Evolutionary conservation across 2,329 filamentous ascomycete species (phyloP).

Genomic region (Passalora sequoiae): DNA sequence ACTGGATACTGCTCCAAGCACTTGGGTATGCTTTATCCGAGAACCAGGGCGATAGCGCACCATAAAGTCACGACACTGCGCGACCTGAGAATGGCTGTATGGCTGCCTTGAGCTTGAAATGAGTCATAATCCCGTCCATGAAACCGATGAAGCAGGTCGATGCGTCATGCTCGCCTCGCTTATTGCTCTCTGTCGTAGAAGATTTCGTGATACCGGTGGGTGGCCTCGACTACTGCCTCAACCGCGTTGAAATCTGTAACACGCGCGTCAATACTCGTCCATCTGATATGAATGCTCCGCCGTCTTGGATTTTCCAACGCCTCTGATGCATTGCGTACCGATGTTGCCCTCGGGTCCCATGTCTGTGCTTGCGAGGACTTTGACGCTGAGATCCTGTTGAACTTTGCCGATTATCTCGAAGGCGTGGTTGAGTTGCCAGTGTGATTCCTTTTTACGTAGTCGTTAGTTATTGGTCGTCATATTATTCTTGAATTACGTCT

Average conservation of each 20-base stretch:
- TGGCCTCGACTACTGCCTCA: constrained; percentile 71
- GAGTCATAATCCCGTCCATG: not conserved
- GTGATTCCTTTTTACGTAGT: constrained; percentile 54
- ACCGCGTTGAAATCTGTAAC: constrained; percentile 66
- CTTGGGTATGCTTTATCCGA: not conserved
- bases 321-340: constrained; percentile 49
- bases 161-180: too few relatives aligned
- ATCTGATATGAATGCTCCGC: not conserved
- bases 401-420: constrained; percentile 79
- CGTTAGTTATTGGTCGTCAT: not conserved
- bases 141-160: too few relatives aligned
- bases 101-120: too few relatives aligned
- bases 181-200: constrained; percentile 58
- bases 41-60: not conserved
- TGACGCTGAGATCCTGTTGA: constrained; percentile 65
- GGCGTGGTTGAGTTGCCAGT: constrained; percentile 63
- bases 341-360: constrained; percentile 56
- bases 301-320: too few relatives aligned
- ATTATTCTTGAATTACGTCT: too few relatives aligned
- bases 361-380: constrained; percentile 64
- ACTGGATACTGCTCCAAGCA: too few relatives aligned
- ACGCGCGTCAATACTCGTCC: not conserved
- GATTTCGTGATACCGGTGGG: constrained; percentile 73
- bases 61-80: too few relatives aligned
- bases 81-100: too few relatives aligned